These are phyloP conservation scores for Coemansia sp. DNA, from an alignment of 192 early-diverging fungal genomes.

Conservation along the genomic window DNA sequence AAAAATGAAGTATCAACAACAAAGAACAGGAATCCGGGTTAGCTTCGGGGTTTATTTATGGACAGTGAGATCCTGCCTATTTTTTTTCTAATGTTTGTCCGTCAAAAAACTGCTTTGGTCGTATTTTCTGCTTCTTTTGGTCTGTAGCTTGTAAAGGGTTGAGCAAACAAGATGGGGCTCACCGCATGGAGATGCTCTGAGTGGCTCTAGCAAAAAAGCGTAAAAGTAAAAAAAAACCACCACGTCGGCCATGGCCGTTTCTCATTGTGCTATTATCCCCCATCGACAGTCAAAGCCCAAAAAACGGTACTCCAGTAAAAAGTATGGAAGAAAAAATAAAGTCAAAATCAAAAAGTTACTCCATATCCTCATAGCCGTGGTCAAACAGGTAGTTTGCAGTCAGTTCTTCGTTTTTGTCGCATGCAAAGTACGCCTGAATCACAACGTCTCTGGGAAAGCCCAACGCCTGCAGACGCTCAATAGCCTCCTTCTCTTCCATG, in stretches of 20 bases:
- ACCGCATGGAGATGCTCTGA: neutral
- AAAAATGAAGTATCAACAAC: too few species aligned
- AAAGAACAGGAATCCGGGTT: neutral
- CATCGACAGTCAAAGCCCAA: too few species aligned
- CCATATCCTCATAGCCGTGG: conserved; percentile 62
- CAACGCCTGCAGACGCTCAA: conserved; percentile 75
- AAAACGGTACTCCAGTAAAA: too few species aligned
- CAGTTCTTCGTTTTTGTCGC: conserved; percentile 97
- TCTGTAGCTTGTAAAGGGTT: too few species aligned
- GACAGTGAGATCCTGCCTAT: too few species aligned
- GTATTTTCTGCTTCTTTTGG: too few species aligned
- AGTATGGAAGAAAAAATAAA: neutral
- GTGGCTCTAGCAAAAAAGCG: neutral
- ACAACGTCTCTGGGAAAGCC: conserved; percentile 84
- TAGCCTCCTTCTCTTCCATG: conserved; percentile 86
- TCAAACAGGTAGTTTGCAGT: conserved; percentile 97
- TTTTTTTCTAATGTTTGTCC: too few species aligned
- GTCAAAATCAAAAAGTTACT: conserved; percentile 8
- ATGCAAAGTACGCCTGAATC: conserved; percentile 94
- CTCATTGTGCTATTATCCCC: too few species aligned
- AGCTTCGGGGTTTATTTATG: neutral
- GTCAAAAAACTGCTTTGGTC: too few species aligned
- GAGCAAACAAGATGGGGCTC: too few species aligned
- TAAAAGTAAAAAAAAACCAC: neutral
- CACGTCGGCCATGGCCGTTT: too few species aligned